Conservation (phyloP, 2,329 filamentous ascomycete species). For the Sclerotiophoma versabilis region DNA sequence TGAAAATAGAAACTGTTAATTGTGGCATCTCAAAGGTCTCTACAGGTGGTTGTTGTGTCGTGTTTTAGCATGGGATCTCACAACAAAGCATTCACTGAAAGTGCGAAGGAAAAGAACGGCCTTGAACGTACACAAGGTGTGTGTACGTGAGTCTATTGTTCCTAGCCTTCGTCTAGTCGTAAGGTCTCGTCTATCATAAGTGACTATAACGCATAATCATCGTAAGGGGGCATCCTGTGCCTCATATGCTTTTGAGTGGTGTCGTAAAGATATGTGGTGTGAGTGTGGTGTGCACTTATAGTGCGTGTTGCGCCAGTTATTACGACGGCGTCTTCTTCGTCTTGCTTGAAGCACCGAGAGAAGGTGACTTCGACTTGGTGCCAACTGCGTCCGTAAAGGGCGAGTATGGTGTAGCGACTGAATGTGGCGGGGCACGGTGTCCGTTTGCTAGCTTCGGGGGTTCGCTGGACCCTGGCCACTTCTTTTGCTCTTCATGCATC, state of each 20-base stretch:
- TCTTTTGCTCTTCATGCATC: conserved; percentile 80
- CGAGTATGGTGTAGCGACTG: conserved; percentile 66
- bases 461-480: conserved; percentile 51
- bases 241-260: conserved; percentile 26
- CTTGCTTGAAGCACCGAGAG: conserved; percentile 33
- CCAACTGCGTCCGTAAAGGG: conserved; percentile 62
- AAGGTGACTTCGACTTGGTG: conserved; percentile 28
- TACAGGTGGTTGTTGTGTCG: not conserved
- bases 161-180: conserved; percentile 32
- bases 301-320: conserved; percentile 6
- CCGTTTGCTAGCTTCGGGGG: conserved; percentile 43
- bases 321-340: conserved; percentile 44
- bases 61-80: not conserved
- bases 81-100: too few species aligned
- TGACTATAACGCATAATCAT: conserved; percentile 32
- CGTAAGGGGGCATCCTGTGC: conserved; percentile 35
- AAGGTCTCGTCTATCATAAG: conserved; percentile 39
- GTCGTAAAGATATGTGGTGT: conserved; percentile 4
- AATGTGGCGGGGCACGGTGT: conserved; percentile 56
- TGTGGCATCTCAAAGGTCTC: not conserved
- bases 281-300: conserved; percentile 11
- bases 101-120: too few species aligned
- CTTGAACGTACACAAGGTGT: conserved; percentile 24
- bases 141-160: conserved; percentile 28
- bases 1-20: conserved; percentile 13